phyloP scores from a whole-genome alignment of 2,329 filamentous ascomycete genomes.

The Drechslerella stenobrocha region DNA sequence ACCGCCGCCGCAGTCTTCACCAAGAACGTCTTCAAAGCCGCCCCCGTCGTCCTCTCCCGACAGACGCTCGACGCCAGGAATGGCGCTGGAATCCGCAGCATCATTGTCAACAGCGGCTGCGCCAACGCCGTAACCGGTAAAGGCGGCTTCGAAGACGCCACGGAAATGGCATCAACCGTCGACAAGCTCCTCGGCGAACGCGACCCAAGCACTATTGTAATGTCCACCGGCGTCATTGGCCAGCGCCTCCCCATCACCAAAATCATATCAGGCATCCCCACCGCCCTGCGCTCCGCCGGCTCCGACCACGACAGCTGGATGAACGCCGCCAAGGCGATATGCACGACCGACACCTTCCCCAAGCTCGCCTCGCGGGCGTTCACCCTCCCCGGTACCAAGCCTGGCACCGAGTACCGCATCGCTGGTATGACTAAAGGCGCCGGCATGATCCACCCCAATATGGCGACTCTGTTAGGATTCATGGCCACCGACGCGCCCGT shows the following conservation, averaged over 20 bases:
- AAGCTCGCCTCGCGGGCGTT: conserved; percentile 88
- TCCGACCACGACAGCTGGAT: conserved; percentile 84
- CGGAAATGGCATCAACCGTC: conserved; percentile 76
- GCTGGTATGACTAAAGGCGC: conserved; percentile 97
- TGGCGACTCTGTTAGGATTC: conserved; percentile 91
- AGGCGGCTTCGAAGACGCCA: conserved; percentile 84
- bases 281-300: conserved; percentile 71
- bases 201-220: conserved; percentile 75
- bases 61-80: conserved; percentile 69
- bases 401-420: conserved; percentile 75
- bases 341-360: conserved; percentile 97
- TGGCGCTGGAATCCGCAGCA: conserved; percentile 72
- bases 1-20: conserved; percentile 91
- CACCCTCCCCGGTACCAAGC: conserved; percentile 76
- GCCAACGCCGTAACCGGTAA: conserved; percentile 96
- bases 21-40: conserved; percentile 96
- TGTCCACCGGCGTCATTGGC: conserved; percentile 98
- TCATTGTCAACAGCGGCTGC: conserved; percentile 93
- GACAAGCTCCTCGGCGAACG: conserved; percentile 63
- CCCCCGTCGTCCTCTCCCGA: conserved; percentile 83
- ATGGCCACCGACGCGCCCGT: conserved; percentile 90
- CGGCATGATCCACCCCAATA: conserved; percentile 99
- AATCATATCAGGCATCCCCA: conserved; percentile 79
- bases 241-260: conserved; percentile 90
- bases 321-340: conserved; percentile 82